Evolutionary conservation across 169 alveolate species (phyloP).

Genomic region (Plasmodium billcollinsi): DNA sequence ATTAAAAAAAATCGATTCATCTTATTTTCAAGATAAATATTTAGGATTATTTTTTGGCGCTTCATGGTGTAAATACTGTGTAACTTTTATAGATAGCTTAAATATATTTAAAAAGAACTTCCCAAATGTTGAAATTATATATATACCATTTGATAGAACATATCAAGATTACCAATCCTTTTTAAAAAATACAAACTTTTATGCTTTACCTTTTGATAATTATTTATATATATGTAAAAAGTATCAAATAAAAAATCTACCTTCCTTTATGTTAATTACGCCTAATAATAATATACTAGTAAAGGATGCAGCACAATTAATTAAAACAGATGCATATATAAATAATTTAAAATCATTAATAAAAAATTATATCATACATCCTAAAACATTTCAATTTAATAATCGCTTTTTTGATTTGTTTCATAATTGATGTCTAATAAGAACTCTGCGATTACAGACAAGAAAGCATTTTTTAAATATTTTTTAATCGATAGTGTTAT

Average conservation of each 20-base stretch:
- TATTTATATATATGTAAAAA: conserved; percentile 57
- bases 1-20: conserved; percentile 46
- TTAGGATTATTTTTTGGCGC: conserved; percentile 74
- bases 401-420: conserved; percentile 58
- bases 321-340: conserved; percentile 48
- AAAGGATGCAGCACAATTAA: conserved; percentile 56
- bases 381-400: conserved; percentile 16
- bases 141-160: conserved; percentile 73
- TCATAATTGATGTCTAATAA: conserved; percentile 2
- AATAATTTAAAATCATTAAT: conserved; percentile 49
- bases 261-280: conserved; percentile 45
- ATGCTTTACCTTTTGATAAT: conserved; percentile 66
- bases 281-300: conserved; percentile 55
- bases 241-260: conserved; percentile 41
- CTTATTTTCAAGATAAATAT: conserved; percentile 55
- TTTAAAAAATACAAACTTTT: conserved; percentile 42
- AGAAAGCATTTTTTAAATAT: too few relatives aligned
- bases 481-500: neutral
- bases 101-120: conserved; percentile 49
- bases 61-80: conserved; percentile 72
- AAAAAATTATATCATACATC: conserved; percentile 40
- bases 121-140: conserved; percentile 53
- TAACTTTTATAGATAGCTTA: conserved; percentile 43
- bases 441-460: too few relatives aligned
- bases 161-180: conserved; percentile 49